Percentiles rank a stretch among this genome's conserved stretches.
Conservation (phyloP, 352 stramenopile species). For the Phytopythium montanum region DNA sequence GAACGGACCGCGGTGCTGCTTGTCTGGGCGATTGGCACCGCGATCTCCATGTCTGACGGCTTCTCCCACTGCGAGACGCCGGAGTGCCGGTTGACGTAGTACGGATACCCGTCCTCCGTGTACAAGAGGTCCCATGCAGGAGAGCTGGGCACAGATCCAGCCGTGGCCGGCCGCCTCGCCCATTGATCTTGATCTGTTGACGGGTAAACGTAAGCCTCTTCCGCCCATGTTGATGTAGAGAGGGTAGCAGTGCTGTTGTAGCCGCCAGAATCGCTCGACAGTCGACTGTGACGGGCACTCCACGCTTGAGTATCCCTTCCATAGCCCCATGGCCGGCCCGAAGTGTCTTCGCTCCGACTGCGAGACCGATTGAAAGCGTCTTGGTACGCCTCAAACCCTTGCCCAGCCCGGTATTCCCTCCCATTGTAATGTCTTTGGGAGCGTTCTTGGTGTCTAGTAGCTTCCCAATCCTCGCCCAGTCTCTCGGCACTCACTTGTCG, state of each 20-base stretch:
- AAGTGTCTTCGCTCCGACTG: background rate
- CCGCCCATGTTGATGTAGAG: background rate
- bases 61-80: conserved; percentile 78
- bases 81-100: conserved; percentile 70
- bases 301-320: background rate
- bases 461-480: background rate
- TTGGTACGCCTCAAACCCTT: background rate
- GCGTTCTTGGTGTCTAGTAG: background rate
- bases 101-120: conserved; percentile 68
- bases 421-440: background rate
- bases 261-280: no score
- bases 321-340: background rate
- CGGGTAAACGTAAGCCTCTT: background rate
- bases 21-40: background rate
- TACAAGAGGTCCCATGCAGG: conserved; percentile 60
- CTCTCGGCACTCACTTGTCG: background rate
- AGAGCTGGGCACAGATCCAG: conserved; percentile 2
- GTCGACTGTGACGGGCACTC: background rate
- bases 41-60: conserved; percentile 10
- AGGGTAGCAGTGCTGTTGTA: background rate
- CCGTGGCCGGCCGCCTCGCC: conserved; percentile 2
- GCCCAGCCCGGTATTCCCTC: background rate
- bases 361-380: background rate
- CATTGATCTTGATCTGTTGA: background rate
- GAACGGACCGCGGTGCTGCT: background rate